Conservation (phyloP, 306 rosid genomes). For the Acacia acuminata region DNA sequence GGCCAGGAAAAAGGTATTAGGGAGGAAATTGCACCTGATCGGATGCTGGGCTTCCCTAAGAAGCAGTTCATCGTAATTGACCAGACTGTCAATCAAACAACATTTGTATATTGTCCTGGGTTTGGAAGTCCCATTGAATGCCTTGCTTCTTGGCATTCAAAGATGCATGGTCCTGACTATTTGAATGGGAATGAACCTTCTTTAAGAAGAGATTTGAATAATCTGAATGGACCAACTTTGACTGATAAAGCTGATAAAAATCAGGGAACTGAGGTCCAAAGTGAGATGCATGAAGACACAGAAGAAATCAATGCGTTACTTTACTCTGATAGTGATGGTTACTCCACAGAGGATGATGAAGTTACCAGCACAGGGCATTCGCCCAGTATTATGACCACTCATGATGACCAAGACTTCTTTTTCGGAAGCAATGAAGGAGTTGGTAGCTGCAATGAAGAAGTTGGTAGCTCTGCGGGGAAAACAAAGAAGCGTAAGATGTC, state of each 20-base stretch:
- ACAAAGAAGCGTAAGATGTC: conserved; percentile 68
- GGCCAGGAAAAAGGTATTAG: conserved; percentile 23
- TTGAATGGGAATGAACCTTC: conserved; percentile 37
- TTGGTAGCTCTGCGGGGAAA: conserved; percentile 64
- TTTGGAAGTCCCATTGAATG: conserved; percentile 55
- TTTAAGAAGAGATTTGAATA: conserved; percentile 37
- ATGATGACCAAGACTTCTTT: conserved; percentile 38
- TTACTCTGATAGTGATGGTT: conserved; percentile 72
- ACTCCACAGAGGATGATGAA: conserved; percentile 75
- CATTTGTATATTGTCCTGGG: conserved; percentile 60
- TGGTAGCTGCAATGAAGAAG: conserved; percentile 71
- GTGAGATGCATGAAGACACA: conserved; percentile 93
- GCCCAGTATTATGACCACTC: conserved; percentile 70
- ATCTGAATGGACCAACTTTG: conserved; percentile 44
- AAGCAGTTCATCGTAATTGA: conserved; percentile 74
- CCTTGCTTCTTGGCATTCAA: conserved; percentile 55
- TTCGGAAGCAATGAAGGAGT: conserved; percentile 48
- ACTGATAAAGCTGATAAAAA: conserved; percentile 48
- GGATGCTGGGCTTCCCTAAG: conserved; percentile 38
- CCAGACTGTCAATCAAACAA: conserved; percentile 69
- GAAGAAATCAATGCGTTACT: conserved; percentile 94
- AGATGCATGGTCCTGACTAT: conserved; percentile 32
- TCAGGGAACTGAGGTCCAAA: conserved; percentile 50
- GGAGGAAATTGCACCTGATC: conserved; percentile 37
- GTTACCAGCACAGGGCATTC: conserved; percentile 98